phyloP scores from a whole-genome alignment of 352 stramenopile species.

The Phytopythium litorale region DNA sequence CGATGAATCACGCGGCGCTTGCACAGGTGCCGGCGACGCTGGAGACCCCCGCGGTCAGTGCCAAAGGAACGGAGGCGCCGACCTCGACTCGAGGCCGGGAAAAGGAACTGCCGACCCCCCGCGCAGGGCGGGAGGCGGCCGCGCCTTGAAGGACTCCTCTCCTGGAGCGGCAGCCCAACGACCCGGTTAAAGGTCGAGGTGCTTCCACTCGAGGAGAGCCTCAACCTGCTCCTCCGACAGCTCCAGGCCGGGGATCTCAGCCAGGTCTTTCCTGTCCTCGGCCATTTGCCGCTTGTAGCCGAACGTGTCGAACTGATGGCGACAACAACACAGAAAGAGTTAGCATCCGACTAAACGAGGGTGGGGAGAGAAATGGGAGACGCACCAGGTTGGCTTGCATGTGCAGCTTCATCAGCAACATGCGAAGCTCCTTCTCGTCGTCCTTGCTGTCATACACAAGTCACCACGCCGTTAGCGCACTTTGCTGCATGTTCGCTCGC shows the following conservation, averaged over 20 bases:
- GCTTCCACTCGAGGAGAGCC: constrained; percentile 83
- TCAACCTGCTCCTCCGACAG: constrained; percentile 56
- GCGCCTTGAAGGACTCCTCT: constrained; percentile 4
- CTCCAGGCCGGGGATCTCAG: constrained; percentile 52
- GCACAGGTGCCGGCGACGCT: neutral
- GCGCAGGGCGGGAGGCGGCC: neutral
- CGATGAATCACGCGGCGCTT: neutral
- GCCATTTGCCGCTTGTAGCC: constrained; percentile 56
- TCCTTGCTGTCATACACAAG: constrained; percentile 48
- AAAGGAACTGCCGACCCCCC: constrained; percentile 2
- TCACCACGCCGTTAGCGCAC: neutral
- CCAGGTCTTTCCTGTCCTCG: constrained; percentile 64
- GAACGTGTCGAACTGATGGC: constrained; percentile 26
- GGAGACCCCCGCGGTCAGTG: neutral
- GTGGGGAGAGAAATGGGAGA: neutral
- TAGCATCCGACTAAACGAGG: neutral
- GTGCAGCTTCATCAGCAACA: constrained; percentile 80
- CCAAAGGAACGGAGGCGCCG: constrained; percentile 2
- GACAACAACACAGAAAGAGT: neutral
- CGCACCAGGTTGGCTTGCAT: constrained; percentile 48
- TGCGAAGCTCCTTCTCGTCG: constrained; percentile 80
- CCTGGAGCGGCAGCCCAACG: constrained; percentile 2
- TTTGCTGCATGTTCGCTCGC: neutral
- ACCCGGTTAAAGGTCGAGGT: constrained; percentile 47
- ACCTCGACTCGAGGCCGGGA: constrained; percentile 7